Percentiles rank a stretch among this genome's conserved stretches.
Evolutionary conservation across 345 rosid genomes (phyloP).

Genomic region (Acer saccharum): DNA sequence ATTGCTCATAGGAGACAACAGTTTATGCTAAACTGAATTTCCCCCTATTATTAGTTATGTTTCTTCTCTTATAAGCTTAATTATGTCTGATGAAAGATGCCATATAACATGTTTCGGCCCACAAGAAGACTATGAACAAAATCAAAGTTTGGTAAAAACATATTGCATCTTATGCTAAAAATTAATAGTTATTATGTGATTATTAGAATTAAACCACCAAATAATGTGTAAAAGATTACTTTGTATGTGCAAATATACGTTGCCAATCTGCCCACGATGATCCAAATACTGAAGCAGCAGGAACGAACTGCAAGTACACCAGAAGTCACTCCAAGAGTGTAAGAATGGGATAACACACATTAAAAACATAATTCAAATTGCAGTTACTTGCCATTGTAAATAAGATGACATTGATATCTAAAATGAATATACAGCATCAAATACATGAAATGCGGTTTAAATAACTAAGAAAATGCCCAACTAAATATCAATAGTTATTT

Average conservation of each 20-base stretch:
- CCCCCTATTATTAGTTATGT: background rate
- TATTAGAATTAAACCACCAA: background rate
- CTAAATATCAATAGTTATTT: background rate
- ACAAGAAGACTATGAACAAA: background rate
- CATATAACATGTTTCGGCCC: background rate
- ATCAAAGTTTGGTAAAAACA: background rate
- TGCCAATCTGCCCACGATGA: conserved; percentile 77
- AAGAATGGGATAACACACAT: background rate
- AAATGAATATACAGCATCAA: background rate
- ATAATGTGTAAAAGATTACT: conserved; percentile 40
- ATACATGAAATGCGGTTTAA: background rate
- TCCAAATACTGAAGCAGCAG: conserved; percentile 74
- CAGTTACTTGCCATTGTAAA: background rate
- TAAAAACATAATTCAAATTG: background rate
- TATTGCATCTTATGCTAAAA: background rate
- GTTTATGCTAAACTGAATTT: background rate
- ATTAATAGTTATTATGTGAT: background rate
- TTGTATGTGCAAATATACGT: conserved; percentile 55
- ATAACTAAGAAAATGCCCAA: background rate
- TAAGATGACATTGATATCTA: background rate
- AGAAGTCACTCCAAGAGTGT: conserved; percentile 4
- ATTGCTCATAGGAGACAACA: background rate
- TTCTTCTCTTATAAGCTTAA: background rate
- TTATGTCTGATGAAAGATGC: background rate
- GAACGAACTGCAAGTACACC: conserved; percentile 58